These are phyloP conservation scores for Striga hermonthica DNA, from an alignment of 305 asterid genomes.

Conservation along the genomic window DNA sequence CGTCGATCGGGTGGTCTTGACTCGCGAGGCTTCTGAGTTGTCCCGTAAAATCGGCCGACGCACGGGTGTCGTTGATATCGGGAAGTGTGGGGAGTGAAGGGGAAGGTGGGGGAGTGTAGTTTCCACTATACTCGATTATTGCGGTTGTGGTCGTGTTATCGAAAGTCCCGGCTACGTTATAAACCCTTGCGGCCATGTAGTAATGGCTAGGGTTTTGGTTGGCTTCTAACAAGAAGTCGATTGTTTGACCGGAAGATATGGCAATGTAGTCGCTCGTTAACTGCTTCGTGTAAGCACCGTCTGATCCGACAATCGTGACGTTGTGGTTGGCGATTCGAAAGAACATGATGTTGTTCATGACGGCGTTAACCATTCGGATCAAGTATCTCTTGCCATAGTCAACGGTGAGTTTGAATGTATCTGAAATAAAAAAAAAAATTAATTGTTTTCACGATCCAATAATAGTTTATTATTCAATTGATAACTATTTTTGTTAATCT, in stretches of 20 bases:
- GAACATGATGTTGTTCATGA: conserved; percentile 57
- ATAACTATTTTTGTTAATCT: too few species aligned
- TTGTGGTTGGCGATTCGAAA: conserved; percentile 44
- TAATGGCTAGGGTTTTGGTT: conserved; percentile 42
- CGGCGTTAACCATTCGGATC: conserved; percentile 50
- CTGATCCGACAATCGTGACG: conserved; percentile 47
- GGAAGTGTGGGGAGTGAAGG: conserved; percentile 45
- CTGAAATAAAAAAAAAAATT: conserved; percentile 22
- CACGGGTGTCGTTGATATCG: conserved; percentile 33
- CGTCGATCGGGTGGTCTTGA: conserved; percentile 32
- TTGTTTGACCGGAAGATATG: conserved; percentile 59
- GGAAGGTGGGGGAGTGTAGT: conserved; percentile 36
- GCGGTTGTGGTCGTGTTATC: conserved; percentile 56
- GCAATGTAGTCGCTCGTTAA: conserved; percentile 35
- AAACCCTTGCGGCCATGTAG: conserved; percentile 49
- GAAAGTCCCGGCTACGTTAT: conserved; percentile 26
- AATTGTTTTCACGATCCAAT: neutral
- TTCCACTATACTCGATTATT: conserved; percentile 38
- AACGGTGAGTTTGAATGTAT: conserved; percentile 42
- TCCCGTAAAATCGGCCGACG: conserved; percentile 40
- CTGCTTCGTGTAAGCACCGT: conserved; percentile 48
- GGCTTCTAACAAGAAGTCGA: conserved; percentile 42
- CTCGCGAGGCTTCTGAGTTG: conserved; percentile 34
- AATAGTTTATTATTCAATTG: too few species aligned
- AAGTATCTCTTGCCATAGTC: conserved; percentile 48